Base-by-base conservation (phyloP, 2,329 filamentous ascomycete species). In the Penicillium sp. region DNA sequence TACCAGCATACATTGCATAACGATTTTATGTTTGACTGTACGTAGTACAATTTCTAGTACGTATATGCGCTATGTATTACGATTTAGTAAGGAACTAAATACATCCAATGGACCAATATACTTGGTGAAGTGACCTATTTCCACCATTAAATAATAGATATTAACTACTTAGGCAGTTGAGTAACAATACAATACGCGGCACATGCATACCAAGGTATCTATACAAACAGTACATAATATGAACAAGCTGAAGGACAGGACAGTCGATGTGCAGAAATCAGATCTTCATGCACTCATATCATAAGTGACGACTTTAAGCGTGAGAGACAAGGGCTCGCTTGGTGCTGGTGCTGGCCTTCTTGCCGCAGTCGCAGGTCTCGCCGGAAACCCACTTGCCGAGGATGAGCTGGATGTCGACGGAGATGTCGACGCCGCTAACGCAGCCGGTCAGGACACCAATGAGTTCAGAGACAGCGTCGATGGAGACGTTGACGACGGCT, bases 401-500 rank as follows among this genome's bases (percentile, higher is more conserved):
- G 28, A 79, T 77, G 56, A 84, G 78, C 63, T 81, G 78, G 51
- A 83, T 68, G 24, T 79, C 77, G 56, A 84, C 79, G 52, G 71
- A 71, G 12, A 78, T 48, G 26, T 62, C 61, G 35, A 57, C 21
- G 8, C 46, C 56, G 30, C 24, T 20, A 24, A 57, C 56, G 12
- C 51, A 48, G 48, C 71, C 71, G 63, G 66, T 62, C 24, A 71
- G 62, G 63, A 73, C 63, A 56, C 68, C 70, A 65, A 69, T 65
- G 21, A 74, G 63, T 63, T 74, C 65, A 51, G 71, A 62, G 60
- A 68, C 65, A 57, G 69, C 65, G 9, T 67, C 66, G 53, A 67
- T 57, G 48, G 68, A 69, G 43, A 73, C 61, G 47, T 56, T 59
- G 51, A 65, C 54, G n/a, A 74, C 54, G 60, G 66, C 66, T 64